These are phyloP conservation scores for Cairneyella variabilis DNA, from an alignment of 495 filamentous ascomycete species.

Conservation along the genomic window DNA sequence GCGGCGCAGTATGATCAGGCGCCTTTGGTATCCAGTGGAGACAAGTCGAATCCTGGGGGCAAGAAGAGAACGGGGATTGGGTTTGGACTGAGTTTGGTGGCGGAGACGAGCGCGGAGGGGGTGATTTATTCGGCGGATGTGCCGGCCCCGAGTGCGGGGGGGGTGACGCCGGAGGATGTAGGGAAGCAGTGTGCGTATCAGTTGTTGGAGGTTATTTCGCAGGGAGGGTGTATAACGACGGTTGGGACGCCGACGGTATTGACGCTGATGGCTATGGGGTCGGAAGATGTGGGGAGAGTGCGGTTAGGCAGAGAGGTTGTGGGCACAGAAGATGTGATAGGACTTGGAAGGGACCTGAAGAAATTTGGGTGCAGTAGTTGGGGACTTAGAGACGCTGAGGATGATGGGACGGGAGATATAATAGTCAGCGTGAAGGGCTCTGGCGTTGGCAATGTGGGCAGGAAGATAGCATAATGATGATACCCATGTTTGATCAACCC, in stretches of 20 bases:
- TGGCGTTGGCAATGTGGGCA: slow-evolving; percentile 92
- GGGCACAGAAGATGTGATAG: slow-evolving; percentile 72
- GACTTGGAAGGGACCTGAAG: slow-evolving; percentile 75
- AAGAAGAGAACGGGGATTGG: slow-evolving; percentile 77
- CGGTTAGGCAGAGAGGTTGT: slow-evolving; percentile 70
- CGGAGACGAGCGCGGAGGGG: slow-evolving; percentile 77
- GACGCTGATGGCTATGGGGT: slow-evolving; percentile 94
- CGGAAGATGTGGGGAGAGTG: slow-evolving; percentile 54
- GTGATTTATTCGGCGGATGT: slow-evolving; percentile 85
- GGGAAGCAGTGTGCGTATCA: slow-evolving; percentile 85
- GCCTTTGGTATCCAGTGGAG: slow-evolving; percentile 60
- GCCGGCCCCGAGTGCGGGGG: slow-evolving; percentile 74
- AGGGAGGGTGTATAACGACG: slow-evolving; percentile 76
- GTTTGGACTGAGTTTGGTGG: slow-evolving; percentile 86
- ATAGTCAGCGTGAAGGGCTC: slow-evolving; percentile 88
- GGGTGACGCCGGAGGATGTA: slow-evolving; percentile 82
- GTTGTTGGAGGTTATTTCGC: slow-evolving; percentile 73
- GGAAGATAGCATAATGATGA: slow-evolving; percentile 71
- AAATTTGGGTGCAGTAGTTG: slow-evolving; percentile 82
- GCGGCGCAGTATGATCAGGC: slow-evolving; percentile 65
- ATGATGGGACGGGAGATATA: slow-evolving; percentile 64
- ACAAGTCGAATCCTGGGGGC: slow-evolving; percentile 52
- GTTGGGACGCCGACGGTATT: slow-evolving; percentile 68
- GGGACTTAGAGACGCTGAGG: slow-evolving; percentile 76
- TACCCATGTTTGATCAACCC: slow-evolving; percentile 17